phyloP scores from a whole-genome alignment of 257 asterid genomes.

The Solanum chaucha region DNA sequence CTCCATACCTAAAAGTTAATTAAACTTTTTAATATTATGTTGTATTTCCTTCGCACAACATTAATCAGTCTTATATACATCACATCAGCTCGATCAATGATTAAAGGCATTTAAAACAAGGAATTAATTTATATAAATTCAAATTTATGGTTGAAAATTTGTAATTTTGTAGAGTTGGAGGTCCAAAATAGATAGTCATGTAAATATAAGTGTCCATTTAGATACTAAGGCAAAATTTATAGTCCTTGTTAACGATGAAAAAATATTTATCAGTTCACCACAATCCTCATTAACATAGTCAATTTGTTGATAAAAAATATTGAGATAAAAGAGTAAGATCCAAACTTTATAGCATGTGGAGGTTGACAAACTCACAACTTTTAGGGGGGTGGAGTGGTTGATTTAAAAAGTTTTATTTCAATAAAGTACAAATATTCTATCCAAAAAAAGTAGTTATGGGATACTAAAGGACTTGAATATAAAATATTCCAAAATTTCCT shows the following conservation, averaged over 20 bases:
- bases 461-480: slow-evolving; percentile 1
- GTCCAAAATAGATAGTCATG: too few relatives aligned
- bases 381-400: slow-evolving; percentile 17
- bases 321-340: neutral
- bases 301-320: neutral
- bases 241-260: too few relatives aligned
- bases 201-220: neutral
- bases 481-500: slow-evolving; percentile 18
- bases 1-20: neutral
- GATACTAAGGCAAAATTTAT: neutral
- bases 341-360: slow-evolving; percentile 35
- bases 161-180: too few relatives aligned
- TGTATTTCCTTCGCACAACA: neutral
- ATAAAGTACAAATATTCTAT: neutral
- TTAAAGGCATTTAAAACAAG: neutral
- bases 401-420: neutral
- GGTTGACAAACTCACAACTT: slow-evolving; percentile 28
- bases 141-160: neutral
- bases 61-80: neutral
- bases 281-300: neutral
- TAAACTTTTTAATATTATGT: too few relatives aligned
- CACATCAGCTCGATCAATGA: neutral
- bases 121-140: neutral
- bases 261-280: neutral
- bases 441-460: slow-evolving; percentile 15